phyloP scores from a whole-genome alignment of 1,284 basidiomycete species.

The Cerrena zonata region DNA sequence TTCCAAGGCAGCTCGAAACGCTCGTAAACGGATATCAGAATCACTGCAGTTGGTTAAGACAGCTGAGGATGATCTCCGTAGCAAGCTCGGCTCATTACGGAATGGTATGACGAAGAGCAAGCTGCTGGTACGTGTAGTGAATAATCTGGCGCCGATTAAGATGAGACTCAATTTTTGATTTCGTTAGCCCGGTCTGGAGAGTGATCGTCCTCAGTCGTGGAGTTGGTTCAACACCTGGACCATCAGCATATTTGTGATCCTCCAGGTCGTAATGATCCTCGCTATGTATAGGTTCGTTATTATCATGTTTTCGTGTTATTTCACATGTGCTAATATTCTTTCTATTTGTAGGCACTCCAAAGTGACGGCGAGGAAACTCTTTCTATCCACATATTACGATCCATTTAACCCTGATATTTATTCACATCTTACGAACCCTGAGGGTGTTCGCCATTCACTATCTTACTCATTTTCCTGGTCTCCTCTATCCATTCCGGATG shows the following conservation, averaged over 20 bases:
- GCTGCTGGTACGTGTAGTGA: constrained; percentile 30
- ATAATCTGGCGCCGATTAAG: neutral
- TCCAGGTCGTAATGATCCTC: constrained; percentile 21
- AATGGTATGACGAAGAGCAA: constrained; percentile 34
- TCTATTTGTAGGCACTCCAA: constrained; percentile 31
- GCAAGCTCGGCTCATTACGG: constrained; percentile 31
- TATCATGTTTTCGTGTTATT: neutral
- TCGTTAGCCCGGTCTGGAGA: constrained; percentile 15
- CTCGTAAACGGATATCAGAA: constrained; percentile 40
- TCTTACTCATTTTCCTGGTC: constrained; percentile 24
- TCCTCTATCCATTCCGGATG: constrained; percentile 21
- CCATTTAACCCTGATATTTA: constrained; percentile 67
- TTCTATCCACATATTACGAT: constrained; percentile 63
- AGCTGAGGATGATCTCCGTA: constrained; percentile 29
- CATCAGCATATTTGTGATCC: constrained; percentile 18
- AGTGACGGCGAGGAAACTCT: constrained; percentile 37
- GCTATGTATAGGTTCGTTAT: constrained; percentile 25
- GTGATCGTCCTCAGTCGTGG: constrained; percentile 15
- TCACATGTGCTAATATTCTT: constrained; percentile 3
- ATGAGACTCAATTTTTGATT: neutral
- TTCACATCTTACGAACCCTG: constrained; percentile 43
- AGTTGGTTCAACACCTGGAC: constrained; percentile 21
- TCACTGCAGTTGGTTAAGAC: constrained; percentile 34
- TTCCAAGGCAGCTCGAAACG: constrained; percentile 47
- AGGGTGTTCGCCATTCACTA: constrained; percentile 34